Base-by-base conservation (phyloP, 768 basidiomycete genomes). In the Trametes elegans region DNA sequence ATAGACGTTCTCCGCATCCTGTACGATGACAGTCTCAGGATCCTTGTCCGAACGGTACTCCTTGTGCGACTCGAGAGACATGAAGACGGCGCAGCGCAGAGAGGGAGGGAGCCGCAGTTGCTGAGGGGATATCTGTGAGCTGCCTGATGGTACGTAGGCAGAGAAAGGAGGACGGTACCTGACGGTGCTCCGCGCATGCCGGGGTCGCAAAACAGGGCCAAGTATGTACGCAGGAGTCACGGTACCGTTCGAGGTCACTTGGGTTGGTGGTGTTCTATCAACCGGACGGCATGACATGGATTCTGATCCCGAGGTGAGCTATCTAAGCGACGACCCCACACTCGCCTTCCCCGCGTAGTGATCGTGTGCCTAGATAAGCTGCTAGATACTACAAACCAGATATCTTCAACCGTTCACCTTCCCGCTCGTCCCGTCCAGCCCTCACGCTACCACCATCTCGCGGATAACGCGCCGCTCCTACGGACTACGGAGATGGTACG, bases 281-380 rank as follows among this genome's bases (percentile, higher is more conserved):
- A 49, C 49, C 49, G 40, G 49, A 40, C 38, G 31, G 31, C 31
- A 29, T 42, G 32, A 43, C 41, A 43, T 34, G 50, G n/a, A 24
- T 23, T 40, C 29, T 41, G 49, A 50, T 40, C 49, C 19, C 28
- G 27, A 3, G 74, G 76, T 60, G 81, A 79, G 19, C 81, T 68
- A 16, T 80, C 77, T 14, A 78, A 73, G 38, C 74, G 74, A 65
- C 80, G 21, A 49, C 68, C 55, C 52, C 70, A 60, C 28, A 42
- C 35, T 34, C 41, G 34, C 43, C 35, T 27, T n/a, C 36, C 8
- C 9, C 36, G 38, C 26, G 49, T 29, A 21, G 31, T 40, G 49
- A 49, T 49, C 27, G 27, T 21, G 49, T 49, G 26, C 38, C 49
- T 40, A 39, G 49, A 49, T 49, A 49, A 49, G 49, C 46, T 7